Evolutionary conservation across 805 yeast species (phyloP).

Genomic region (Yarrowia porcina): DNA sequence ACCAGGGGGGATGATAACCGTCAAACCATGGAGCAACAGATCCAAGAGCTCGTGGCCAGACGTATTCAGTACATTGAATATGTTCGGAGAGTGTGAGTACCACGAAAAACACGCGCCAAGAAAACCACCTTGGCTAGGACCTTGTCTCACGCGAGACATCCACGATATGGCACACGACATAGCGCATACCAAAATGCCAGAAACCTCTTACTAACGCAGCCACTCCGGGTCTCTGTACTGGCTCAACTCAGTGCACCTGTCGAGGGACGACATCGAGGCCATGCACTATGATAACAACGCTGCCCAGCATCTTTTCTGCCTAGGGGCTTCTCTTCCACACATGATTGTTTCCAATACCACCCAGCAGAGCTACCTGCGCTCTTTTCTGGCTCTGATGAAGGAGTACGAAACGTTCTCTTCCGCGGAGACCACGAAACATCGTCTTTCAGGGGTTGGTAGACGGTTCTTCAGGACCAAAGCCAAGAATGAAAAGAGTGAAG

Average conservation of each 20-base stretch:
- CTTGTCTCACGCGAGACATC: background rate
- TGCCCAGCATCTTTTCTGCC: conserved; percentile 30
- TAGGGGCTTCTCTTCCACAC: conserved; percentile 31
- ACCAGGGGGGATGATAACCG: background rate
- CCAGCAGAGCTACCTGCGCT: conserved; percentile 28
- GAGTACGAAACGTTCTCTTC: conserved; percentile 30
- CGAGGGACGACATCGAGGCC: conserved; percentile 28
- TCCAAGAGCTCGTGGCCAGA: conserved; percentile 32
- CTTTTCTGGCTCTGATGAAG: conserved; percentile 29
- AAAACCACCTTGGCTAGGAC: background rate
- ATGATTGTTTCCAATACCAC: conserved; percentile 23
- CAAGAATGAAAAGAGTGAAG: conserved; percentile 28
- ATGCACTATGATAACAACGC: conserved; percentile 27
- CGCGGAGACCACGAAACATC: conserved; percentile 27
- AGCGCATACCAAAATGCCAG: background rate
- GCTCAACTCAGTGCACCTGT: conserved; percentile 30
- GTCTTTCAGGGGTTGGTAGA: conserved; percentile 31
- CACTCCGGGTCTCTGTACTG: conserved; percentile 30
- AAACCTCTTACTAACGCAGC: background rate
- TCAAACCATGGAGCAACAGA: conserved; percentile 24
- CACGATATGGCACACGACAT: conserved; percentile 10
- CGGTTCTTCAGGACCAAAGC: conserved; percentile 30
- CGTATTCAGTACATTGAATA: conserved; percentile 30
- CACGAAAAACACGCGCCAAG: background rate
- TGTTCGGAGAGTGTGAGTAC: conserved; percentile 31